Conservation (phyloP, 768 basidiomycete genomes). For the Chalciporus pseudorubinellus region DNA sequence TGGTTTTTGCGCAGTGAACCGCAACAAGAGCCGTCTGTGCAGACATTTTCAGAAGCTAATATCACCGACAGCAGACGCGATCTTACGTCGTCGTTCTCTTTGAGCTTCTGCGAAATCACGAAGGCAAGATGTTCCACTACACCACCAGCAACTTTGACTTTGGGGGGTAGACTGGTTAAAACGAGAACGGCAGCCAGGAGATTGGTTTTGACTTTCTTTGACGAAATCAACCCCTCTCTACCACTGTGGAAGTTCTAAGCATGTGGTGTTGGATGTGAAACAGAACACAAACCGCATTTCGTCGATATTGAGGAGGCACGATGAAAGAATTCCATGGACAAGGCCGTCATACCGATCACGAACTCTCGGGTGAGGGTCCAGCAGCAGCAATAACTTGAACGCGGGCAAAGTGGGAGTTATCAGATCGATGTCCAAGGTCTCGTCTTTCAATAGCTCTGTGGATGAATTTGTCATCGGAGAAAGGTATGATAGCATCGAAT, state of each 20-base stretch:
- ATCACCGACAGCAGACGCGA: conserved; percentile 10
- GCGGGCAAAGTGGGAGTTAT: conserved; percentile 78
- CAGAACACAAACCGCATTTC: conserved; percentile 73
- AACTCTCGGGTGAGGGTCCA: conserved; percentile 39
- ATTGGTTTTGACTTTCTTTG: conserved; percentile 88
- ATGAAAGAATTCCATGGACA: conserved; percentile 80
- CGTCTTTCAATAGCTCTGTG: conserved; percentile 81
- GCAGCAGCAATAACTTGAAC: conserved; percentile 70
- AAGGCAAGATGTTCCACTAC: conserved; percentile 85
- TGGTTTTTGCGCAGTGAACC: conserved; percentile 84
- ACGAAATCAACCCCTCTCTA: conserved; percentile 70
- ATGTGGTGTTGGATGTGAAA: not conserved
- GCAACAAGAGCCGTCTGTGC: conserved; percentile 76
- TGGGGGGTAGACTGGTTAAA: conserved; percentile 71
- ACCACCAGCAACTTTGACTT: conserved; percentile 64
- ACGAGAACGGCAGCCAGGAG: conserved; percentile 83
- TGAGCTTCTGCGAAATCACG: conserved; percentile 76
- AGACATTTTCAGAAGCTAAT: conserved; percentile 1
- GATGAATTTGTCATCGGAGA: not conserved
- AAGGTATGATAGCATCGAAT: not conserved
- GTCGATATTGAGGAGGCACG: conserved; percentile 83
- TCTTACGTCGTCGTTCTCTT: conserved; percentile 64
- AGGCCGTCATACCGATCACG: conserved; percentile 56
- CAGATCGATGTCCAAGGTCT: conserved; percentile 74
- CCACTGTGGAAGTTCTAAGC: conserved; percentile 48